Conservation (phyloP, 2,329 filamentous ascomycete species). For the Fusarium gaditjirri region DNA sequence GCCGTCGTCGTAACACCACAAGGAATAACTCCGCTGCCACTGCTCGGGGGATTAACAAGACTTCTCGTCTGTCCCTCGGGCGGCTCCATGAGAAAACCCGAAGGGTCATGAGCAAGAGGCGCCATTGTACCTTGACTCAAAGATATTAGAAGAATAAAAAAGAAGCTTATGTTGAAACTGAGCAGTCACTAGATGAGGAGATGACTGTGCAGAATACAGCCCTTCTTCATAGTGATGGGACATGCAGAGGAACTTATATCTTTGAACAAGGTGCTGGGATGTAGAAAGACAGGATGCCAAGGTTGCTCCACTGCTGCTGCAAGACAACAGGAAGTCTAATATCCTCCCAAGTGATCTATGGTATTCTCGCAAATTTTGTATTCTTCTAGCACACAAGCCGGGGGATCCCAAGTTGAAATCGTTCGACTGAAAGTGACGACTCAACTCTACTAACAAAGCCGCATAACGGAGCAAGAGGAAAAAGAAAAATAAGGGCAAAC, state of each 20-base stretch:
- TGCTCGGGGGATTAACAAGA: constrained; percentile 35
- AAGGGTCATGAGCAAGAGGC: constrained; percentile 69
- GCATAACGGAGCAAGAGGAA: neutral
- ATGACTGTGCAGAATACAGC: constrained; percentile 11
- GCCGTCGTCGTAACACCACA: constrained; percentile 39
- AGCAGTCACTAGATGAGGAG: constrained; percentile 17
- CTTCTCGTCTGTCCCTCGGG: constrained; percentile 41
- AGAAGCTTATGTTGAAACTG: neutral
- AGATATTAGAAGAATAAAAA: neutral
- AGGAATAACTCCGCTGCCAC: constrained; percentile 36
- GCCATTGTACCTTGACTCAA: constrained; percentile 21
- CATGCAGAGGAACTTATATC: constrained; percentile 31
- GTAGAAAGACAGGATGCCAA: constrained; percentile 3
- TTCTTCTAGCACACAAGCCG: constrained; percentile 7
- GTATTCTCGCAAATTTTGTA: neutral
- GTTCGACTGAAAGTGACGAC: constrained; percentile 43
- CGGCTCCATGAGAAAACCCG: constrained; percentile 41
- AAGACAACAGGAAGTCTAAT: constrained; percentile 14
- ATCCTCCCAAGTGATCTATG: neutral
- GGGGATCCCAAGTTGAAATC: constrained; percentile 31
- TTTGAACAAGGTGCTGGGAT: constrained; percentile 7
- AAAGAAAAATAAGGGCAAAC: constrained; percentile 13
- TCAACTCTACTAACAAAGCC: constrained; percentile 17
- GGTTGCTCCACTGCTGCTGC: constrained; percentile 10
- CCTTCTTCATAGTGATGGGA: constrained; percentile 8